These are phyloP conservation scores for Aureobasidium sp. DNA, from an alignment of 2,329 filamentous ascomycete species.

Conservation along the genomic window DNA sequence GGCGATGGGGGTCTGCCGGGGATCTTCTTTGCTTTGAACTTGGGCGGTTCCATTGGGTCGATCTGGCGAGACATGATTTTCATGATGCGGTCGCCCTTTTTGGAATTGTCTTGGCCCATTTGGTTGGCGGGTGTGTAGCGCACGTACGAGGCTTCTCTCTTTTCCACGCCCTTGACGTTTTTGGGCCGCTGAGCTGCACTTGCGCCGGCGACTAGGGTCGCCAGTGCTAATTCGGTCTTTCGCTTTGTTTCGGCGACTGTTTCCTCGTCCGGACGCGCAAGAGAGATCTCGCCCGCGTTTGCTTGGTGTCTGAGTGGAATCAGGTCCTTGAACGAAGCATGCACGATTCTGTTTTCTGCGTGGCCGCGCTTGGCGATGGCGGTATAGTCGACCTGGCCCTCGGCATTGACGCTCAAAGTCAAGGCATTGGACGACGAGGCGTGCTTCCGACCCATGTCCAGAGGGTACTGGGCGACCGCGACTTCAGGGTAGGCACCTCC, in stretches of 20 bases:
- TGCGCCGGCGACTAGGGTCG: slow-evolving; percentile 73
- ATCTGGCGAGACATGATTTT: slow-evolving; percentile 93
- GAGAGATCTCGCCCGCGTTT: slow-evolving; percentile 82
- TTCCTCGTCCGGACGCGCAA: slow-evolving; percentile 78
- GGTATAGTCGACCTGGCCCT: slow-evolving; percentile 94
- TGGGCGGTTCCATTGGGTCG: slow-evolving; percentile 94
- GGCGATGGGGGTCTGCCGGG: slow-evolving; percentile 86
- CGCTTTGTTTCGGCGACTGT: slow-evolving; percentile 78
- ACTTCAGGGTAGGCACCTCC: slow-evolving; percentile 95
- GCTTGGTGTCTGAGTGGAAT: slow-evolving; percentile 91
- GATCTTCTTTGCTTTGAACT: slow-evolving; percentile 99
- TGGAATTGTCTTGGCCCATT: slow-evolving; percentile 83
- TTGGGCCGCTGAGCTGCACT: slow-evolving; percentile 93
- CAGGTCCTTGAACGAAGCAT: slow-evolving; percentile 93
- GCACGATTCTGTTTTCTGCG: slow-evolving; percentile 73
- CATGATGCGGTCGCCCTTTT: slow-evolving; percentile 92
- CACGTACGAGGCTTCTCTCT: slow-evolving; percentile 82
- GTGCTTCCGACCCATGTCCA: slow-evolving; percentile 85
- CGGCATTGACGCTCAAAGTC: slow-evolving; percentile 81
- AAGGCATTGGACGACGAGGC: slow-evolving; percentile 71
- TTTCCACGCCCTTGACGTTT: slow-evolving; percentile 73
- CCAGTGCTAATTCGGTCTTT: slow-evolving; percentile 79
- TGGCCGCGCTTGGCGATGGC: slow-evolving; percentile 90
- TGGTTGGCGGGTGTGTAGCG: slow-evolving; percentile 90
- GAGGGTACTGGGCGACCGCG: slow-evolving; percentile 81